phyloP scores from a whole-genome alignment of 352 stramenopile genomes.

The Pythium brassicae region DNA sequence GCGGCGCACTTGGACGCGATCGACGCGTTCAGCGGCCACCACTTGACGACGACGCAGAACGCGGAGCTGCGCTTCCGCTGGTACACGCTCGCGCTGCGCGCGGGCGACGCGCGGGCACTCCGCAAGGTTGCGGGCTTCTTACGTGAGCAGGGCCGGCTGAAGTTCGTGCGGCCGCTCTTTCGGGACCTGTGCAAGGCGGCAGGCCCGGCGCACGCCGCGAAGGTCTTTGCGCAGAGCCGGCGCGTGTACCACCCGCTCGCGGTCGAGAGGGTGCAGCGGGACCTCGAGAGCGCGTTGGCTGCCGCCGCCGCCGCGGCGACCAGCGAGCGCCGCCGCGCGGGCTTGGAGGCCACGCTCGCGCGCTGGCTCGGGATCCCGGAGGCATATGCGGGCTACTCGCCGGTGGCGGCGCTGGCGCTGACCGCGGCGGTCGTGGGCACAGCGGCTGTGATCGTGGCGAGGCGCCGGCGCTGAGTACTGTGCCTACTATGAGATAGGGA shows the following conservation, averaged over 20 bases:
- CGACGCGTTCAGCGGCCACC: constrained; percentile 42
- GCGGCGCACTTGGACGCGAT: constrained; percentile 44
- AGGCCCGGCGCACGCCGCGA: constrained; percentile 22
- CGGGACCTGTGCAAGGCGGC: constrained; percentile 42
- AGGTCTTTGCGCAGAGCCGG: constrained; percentile 49
- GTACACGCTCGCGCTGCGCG: constrained; percentile 56
- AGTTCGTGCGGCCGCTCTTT: constrained; percentile 69
- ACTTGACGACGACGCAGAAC: constrained; percentile 52
- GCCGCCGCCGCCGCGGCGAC: background rate
- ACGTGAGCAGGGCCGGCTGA: constrained; percentile 72
- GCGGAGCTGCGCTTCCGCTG: constrained; percentile 70
- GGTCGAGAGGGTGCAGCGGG: constrained; percentile 67
- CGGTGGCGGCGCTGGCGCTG: too few species aligned
- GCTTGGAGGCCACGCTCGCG: too few species aligned
- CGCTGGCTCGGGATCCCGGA: too few species aligned
- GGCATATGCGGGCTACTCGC: too few species aligned
- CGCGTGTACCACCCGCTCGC: constrained; percentile 65
- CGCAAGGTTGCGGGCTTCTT: constrained; percentile 36
- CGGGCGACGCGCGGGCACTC: constrained; percentile 38
- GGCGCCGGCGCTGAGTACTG: too few species aligned
- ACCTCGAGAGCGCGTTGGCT: constrained; percentile 33
- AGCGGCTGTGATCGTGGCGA: too few species aligned
- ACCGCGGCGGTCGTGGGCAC: too few species aligned
- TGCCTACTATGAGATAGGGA: too few species aligned
- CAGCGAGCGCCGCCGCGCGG: background rate